Evolutionary conservation across 108 stramenopile species (phyloP), one percentile per base, ranked within the genome.

Genomic region (Parietichytrium sp.): DNA sequence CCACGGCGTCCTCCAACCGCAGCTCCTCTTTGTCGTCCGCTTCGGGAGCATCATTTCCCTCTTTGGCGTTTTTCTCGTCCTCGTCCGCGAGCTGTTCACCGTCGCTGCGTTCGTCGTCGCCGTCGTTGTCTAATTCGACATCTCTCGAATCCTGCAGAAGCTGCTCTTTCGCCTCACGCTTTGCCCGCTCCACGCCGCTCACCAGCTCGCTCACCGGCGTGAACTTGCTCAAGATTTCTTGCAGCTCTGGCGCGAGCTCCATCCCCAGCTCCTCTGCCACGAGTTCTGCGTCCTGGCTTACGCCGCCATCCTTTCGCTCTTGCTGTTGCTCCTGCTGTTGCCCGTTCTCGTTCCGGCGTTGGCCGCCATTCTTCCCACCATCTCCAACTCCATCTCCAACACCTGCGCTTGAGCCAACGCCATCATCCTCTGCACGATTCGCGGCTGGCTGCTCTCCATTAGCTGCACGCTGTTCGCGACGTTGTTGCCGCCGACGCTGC

Each of bases 1-100:
- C 92, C 20, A 95, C 47, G 18, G 23, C n/a, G 53, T 85, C 8
- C 50, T 38, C 50, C 36, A 49, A 6, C 18, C 13, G 72, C 42
- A 36, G 31, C 2, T 61, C 79, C 38, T 79, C 79, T 38, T 89
- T 86, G 23, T 87, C 83, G 4, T 26, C 86, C 0, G 48, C 84
- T 2, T 82, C 86, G 4, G 82, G 87, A 52, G 86, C 88, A n/a
- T 80, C 31, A 18, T 53, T 33, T 4, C 53, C 79, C 18, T 52
- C 79, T 4, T 51, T 52, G 12, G 26, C 51, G 31, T 29, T 20
- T 8, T 52, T 29, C 27, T 53, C 52, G 10, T 80, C 79, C 12
- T 79, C 2, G 6, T 79, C 79, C 0, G 18, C 54, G 23, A 20
- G 16, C 15, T 18, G n/a, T 16, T 18, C 23, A 15, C 23, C 54